These are phyloP conservation scores for Neurospora sp. DNA, from an alignment of 495 filamentous ascomycete genomes.

Conservation along the genomic window DNA sequence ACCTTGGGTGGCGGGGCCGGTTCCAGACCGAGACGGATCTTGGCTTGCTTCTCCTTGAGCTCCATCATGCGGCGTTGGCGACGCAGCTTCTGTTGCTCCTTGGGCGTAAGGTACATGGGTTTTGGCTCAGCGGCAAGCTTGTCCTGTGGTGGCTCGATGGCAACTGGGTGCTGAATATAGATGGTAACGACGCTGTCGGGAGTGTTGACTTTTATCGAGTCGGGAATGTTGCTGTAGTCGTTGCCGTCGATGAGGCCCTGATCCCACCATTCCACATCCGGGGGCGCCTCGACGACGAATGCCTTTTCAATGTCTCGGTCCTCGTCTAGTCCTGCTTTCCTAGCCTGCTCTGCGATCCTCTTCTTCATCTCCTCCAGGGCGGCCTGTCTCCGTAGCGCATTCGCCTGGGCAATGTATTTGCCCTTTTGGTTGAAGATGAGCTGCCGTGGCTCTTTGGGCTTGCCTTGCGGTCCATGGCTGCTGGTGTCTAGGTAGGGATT, in stretches of 20 bases:
- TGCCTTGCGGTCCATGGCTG: constrained; percentile 51
- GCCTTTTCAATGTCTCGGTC: constrained; percentile 82
- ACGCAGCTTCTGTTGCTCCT: constrained; percentile 84
- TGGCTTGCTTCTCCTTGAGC: constrained; percentile 90
- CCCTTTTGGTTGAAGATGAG: constrained; percentile 92
- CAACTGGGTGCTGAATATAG: constrained; percentile 90
- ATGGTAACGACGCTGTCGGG: constrained; percentile 75
- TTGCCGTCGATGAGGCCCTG: constrained; percentile 68
- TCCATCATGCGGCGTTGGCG: constrained; percentile 85
- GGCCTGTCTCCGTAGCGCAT: constrained; percentile 74
- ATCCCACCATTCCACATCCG: constrained; percentile 97
- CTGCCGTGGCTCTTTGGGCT: constrained; percentile 55
- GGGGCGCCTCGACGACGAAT: constrained; percentile 74
- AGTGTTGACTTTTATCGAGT: constrained; percentile 61
- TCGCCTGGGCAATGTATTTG: constrained; percentile 91
- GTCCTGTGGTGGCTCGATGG: constrained; percentile 82
- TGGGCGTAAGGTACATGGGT: constrained; percentile 84
- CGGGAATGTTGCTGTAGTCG: constrained; percentile 59
- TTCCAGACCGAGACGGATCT: constrained; percentile 81
- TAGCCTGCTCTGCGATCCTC: constrained; percentile 73
- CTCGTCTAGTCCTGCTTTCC: constrained; percentile 84
- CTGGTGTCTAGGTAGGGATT: constrained; percentile 85
- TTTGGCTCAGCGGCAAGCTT: constrained; percentile 68
- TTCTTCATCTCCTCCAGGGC: constrained; percentile 90
- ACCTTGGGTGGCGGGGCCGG: constrained; percentile 88